A percentile compares a stretch with the other conserved stretches of the same genome.
These are phyloP conservation scores for Cavenderia fasciculata DNA, from an alignment of 78 protist species.

Conservation along the genomic window DNA sequence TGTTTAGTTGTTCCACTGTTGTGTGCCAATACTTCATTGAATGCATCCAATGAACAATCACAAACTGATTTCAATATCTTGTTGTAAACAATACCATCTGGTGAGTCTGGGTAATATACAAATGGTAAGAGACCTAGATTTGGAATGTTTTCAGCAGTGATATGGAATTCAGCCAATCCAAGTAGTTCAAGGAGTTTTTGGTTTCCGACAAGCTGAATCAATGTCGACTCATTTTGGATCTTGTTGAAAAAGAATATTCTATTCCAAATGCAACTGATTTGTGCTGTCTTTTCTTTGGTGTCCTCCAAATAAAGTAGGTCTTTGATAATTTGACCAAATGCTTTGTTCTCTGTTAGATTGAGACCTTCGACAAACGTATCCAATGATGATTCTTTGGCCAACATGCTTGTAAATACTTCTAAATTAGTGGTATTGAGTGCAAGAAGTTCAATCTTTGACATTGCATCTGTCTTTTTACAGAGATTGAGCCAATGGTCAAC, in stretches of 20 bases:
- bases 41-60: background rate
- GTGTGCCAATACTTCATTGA: background rate
- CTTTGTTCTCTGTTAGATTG: too few relatives aligned
- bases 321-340: too few relatives aligned
- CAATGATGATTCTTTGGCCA: too few relatives aligned
- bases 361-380: too few relatives aligned
- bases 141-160: background rate
- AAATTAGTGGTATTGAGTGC: background rate
- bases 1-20: background rate
- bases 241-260: slow-evolving; percentile 1
- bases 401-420: too few relatives aligned
- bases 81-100: slow-evolving; percentile 3
- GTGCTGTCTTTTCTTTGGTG: too few relatives aligned
- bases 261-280: too few relatives aligned
- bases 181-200: background rate
- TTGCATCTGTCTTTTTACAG: background rate
- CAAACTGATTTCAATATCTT: background rate
- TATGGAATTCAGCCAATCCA: too few relatives aligned
- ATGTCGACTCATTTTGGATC: background rate
- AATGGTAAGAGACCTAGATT: background rate
- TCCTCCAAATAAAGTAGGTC: too few relatives aligned
- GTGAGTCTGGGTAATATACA: background rate
- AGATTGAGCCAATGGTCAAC: background rate
- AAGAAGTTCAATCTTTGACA: background rate
- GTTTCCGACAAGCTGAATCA: background rate